A percentile compares a stretch with the other conserved stretches of the same genome.
These are phyloP conservation scores for Penicillium sp. DNA, from an alignment of 2,329 filamentous ascomycete genomes.

Conservation along the genomic window DNA sequence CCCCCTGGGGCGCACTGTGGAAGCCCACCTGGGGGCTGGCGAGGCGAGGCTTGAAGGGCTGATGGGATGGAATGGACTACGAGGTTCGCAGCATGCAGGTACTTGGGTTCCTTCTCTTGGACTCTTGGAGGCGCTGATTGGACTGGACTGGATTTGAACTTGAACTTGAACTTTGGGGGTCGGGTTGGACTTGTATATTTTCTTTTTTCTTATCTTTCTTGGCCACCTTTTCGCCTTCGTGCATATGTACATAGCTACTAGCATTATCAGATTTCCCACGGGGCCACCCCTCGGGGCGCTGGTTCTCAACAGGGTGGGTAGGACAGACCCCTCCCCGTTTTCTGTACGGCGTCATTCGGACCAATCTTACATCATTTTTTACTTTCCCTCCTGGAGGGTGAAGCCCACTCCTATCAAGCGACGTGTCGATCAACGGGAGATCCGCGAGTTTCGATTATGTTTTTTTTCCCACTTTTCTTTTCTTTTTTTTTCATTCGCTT, in stretches of 20 bases:
- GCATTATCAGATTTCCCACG: constrained; percentile 8
- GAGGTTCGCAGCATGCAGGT: constrained; percentile 17
- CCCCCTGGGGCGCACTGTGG: background rate
- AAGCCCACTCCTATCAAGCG: constrained; percentile 4
- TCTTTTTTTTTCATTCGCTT: background rate
- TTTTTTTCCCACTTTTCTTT: background rate
- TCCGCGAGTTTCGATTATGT: constrained; percentile 16
- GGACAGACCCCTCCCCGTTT: constrained; percentile 16
- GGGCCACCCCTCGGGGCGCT: constrained; percentile 2
- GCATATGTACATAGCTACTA: background rate
- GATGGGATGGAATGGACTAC: too few relatives aligned
- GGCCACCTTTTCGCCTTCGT: background rate
- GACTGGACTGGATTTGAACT: constrained; percentile 3
- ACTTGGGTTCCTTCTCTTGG: constrained; percentile 9
- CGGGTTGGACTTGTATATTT: background rate
- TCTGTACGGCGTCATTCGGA: constrained; percentile 23
- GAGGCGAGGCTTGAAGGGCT: too few relatives aligned
- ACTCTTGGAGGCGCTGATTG: constrained; percentile 6
- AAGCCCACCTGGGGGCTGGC: background rate
- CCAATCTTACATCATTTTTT: constrained; percentile 25
- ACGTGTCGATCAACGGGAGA: constrained; percentile 30
- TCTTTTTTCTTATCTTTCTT: background rate
- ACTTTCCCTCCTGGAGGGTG: background rate
- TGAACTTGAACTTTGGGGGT: background rate
- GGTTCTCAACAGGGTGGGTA: constrained; percentile 16